Evolutionary conservation across 257 asterid genomes (phyloP).

Genomic region (Ballota nigra): DNA sequence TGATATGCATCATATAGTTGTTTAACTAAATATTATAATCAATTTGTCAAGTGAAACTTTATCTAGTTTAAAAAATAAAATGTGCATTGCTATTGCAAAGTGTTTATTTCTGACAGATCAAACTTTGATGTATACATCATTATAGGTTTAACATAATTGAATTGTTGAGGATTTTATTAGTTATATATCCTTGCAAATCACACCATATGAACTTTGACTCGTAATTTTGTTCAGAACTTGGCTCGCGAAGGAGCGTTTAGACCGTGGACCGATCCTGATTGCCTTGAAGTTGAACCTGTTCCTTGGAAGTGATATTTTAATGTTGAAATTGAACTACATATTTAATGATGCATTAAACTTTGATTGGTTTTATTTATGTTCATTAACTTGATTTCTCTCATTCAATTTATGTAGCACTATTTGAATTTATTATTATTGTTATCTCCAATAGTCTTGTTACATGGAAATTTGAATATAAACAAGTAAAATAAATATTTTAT

Average conservation of each 20-base stretch:
- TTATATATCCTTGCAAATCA: not conserved
- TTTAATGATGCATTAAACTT: not conserved
- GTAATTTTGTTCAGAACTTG: slow-evolving; percentile 15
- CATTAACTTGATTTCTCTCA: too few species aligned
- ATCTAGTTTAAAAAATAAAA: not conserved
- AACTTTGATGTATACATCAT: not conserved
- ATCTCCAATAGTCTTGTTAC: too few species aligned
- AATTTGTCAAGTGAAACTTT: not conserved
- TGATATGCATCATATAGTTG: not conserved
- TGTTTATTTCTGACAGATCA: not conserved
- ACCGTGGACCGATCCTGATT: slow-evolving; percentile 25
- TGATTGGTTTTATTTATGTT: not conserved
- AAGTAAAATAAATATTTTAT: too few species aligned
- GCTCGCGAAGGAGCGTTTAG: slow-evolving; percentile 20
- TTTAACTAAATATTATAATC: not conserved
- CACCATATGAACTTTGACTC: not conserved
- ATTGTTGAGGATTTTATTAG: not conserved
- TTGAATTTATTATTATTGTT: not conserved
- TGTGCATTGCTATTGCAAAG: not conserved
- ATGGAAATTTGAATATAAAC: too few species aligned
- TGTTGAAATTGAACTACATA: not conserved
- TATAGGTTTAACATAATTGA: not conserved
- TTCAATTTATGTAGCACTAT: not conserved
- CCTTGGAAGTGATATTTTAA: not conserved
- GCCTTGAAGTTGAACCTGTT: slow-evolving; percentile 13